These are phyloP conservation scores for Lachancea sp. DNA, from an alignment of 805 yeast species.

Conservation along the genomic window DNA sequence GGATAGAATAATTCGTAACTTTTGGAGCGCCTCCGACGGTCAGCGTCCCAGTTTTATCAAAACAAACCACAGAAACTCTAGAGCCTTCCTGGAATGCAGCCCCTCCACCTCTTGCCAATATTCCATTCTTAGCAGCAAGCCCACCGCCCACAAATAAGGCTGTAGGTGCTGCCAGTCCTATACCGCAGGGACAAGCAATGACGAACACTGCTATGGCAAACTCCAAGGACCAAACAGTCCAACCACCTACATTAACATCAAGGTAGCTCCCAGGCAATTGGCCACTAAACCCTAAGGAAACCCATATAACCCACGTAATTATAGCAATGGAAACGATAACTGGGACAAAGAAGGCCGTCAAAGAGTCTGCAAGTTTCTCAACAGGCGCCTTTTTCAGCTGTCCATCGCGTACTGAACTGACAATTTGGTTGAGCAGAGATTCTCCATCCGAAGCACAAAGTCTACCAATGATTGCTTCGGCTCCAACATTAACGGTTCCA, in stretches of 20 bases:
- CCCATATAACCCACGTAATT: conserved; percentile 64
- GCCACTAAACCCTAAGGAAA: conserved; percentile 49
- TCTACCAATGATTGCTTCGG: conserved; percentile 46
- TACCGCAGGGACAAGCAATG: conserved; percentile 81
- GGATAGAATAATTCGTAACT: conserved; percentile 45
- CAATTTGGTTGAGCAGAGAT: conserved; percentile 64
- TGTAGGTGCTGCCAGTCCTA: conserved; percentile 80
- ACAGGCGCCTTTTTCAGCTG: conserved; percentile 68
- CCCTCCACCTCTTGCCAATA: conserved; percentile 75
- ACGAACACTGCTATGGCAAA: conserved; percentile 77
- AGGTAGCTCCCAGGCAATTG: conserved; percentile 48
- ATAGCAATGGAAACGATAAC: conserved; percentile 54
- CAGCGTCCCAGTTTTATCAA: conserved; percentile 75
- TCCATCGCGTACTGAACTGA: conserved; percentile 64
- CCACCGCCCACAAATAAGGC: conserved; percentile 78
- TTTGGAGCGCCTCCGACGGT: conserved; percentile 55
- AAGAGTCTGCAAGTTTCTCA: conserved; percentile 58
- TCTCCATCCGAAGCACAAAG: conserved; percentile 54
- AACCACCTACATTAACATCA: conserved; percentile 63
- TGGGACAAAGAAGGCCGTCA: conserved; percentile 73
- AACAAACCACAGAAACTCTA: conserved; percentile 54
- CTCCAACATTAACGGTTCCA: conserved; percentile 64
- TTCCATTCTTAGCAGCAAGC: conserved; percentile 69
- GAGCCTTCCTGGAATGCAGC: conserved; percentile 77
- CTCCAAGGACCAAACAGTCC: conserved; percentile 72